phyloP scores from a whole-genome alignment of 108 stramenopile species.

The Parietichytrium sp. region DNA sequence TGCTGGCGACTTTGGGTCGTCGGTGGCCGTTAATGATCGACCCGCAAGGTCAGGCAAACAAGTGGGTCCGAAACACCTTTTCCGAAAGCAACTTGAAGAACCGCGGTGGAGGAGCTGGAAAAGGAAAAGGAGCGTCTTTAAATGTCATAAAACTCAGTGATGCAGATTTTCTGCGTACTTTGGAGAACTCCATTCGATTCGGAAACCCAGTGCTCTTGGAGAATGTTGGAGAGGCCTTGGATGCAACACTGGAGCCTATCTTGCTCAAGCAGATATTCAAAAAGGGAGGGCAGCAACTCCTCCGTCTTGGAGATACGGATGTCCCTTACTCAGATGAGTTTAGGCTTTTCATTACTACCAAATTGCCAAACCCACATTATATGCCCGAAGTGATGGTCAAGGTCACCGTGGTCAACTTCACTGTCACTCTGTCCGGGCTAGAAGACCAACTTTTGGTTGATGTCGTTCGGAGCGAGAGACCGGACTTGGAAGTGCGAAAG shows the following conservation, averaged over 20 bases:
- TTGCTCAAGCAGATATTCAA: conserved; percentile 59
- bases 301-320: conserved; percentile 50
- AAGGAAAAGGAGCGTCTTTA: conserved; percentile 20
- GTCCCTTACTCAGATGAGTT: conserved; percentile 58
- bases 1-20: conserved; percentile 50
- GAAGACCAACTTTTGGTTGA: conserved; percentile 66
- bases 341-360: conserved; percentile 52
- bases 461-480: conserved; percentile 54
- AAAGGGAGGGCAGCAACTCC: conserved; percentile 32
- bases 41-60: conserved; percentile 59
- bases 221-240: conserved; percentile 52
- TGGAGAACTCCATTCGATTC: conserved; percentile 52
- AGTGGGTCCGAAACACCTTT: conserved; percentile 49
- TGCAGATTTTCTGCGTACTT: conserved; percentile 49
- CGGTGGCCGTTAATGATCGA: conserved; percentile 58
- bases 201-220: conserved; percentile 54
- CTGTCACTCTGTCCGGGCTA: conserved; percentile 59
- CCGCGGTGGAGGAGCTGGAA: background rate
- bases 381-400: conserved; percentile 57
- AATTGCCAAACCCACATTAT: conserved; percentile 58
- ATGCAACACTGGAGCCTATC: conserved; percentile 56
- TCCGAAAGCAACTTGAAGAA: background rate
- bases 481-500: conserved; percentile 46
- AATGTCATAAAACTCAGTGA: conserved; percentile 51
- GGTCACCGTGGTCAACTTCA: conserved; percentile 66